Conservation (phyloP, 148 eudicot genomes). For the Chenopodium suecicum region DNA sequence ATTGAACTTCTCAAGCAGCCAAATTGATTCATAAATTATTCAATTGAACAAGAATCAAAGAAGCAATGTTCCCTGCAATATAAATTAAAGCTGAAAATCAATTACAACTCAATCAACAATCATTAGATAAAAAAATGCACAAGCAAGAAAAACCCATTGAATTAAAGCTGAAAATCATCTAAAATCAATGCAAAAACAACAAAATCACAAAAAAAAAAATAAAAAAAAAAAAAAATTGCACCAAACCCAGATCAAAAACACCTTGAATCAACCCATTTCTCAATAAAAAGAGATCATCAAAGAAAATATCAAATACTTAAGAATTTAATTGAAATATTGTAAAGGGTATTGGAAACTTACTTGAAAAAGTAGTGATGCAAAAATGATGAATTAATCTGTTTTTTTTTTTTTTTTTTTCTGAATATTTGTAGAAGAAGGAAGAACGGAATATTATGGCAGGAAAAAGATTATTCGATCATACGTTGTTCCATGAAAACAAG, state of each 20-base stretch:
- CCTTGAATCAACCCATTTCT: neutral
- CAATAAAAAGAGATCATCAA: neutral
- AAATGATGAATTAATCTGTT: neutral
- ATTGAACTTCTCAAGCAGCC: slow-evolving; percentile 16
- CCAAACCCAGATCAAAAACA: slow-evolving; percentile 17
- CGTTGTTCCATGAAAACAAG: neutral
- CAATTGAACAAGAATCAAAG: neutral
- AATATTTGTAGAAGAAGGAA: neutral
- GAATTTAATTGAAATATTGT: neutral
- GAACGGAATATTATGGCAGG: neutral
- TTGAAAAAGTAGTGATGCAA: neutral
- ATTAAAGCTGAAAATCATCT: too few relatives aligned
- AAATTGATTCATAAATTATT: slow-evolving; percentile 24
- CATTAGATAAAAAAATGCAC: too few relatives aligned
- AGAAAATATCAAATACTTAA: neutral
- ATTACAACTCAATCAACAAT: neutral
- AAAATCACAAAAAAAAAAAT: neutral
- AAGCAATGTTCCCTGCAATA: slow-evolving; percentile 34
- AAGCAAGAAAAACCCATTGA: too few relatives aligned
- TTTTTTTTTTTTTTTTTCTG: neutral
- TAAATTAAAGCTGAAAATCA: slow-evolving; percentile 13
- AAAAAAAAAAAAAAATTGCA: neutral
- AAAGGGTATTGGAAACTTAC: slow-evolving; percentile 11
- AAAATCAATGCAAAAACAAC: neutral
- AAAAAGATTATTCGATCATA: slow-evolving; percentile 19